These are phyloP conservation scores for Talaromyces sp. DNA, from an alignment of 2,329 filamentous ascomycete genomes.

Conservation along the genomic window DNA sequence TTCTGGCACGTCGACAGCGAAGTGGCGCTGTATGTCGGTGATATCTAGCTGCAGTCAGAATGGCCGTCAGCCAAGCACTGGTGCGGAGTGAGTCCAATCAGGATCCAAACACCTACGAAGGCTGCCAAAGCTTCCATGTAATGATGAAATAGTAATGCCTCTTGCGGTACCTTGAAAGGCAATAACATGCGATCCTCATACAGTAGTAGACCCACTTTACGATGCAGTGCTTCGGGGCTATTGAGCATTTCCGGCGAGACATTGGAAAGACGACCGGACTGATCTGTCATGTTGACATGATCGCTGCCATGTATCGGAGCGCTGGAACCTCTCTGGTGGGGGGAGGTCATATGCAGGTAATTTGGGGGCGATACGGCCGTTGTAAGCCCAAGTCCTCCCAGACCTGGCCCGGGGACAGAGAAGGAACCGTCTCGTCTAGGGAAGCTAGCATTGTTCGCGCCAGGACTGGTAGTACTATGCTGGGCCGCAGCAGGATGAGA, in stretches of 20 bases:
- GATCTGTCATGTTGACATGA: background rate
- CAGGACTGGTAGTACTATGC: background rate
- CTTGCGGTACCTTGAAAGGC: constrained; percentile 3
- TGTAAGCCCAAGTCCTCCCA: background rate
- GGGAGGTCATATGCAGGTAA: background rate
- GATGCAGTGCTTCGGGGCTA: constrained; percentile 9
- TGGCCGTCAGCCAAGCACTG: background rate
- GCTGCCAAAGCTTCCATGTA: constrained; percentile 9
- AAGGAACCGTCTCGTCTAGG: background rate
- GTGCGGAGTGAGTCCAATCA: background rate
- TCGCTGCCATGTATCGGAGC: background rate
- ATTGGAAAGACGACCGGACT: constrained; percentile 1
- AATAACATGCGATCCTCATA: constrained; percentile 12
- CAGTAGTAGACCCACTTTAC: constrained; percentile 9
- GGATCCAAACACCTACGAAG: background rate
- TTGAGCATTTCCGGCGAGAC: constrained; percentile 7
- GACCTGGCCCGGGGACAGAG: background rate
- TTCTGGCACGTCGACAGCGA: constrained; percentile 27
- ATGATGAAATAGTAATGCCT: constrained; percentile 5
- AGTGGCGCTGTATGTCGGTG: constrained; percentile 27
- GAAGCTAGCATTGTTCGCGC: background rate
- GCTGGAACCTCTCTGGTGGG: background rate
- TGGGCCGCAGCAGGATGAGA: background rate
- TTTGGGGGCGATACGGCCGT: background rate
- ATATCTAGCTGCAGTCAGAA: constrained; percentile 25